Conservation (phyloP, 768 basidiomycete genomes). For the Suillus fuscotomentosus region DNA sequence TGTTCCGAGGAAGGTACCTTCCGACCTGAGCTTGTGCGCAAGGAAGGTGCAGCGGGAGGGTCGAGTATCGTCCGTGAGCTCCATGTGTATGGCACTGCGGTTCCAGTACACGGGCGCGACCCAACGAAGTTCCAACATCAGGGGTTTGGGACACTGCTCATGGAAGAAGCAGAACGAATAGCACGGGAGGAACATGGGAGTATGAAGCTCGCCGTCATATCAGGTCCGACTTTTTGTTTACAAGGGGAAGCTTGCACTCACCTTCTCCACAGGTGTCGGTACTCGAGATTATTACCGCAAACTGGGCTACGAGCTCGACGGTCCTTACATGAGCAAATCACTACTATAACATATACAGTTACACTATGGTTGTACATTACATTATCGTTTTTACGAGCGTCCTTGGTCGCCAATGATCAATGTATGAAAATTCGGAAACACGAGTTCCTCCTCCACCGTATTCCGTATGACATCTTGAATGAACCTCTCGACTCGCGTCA, state of each 20-base stretch:
- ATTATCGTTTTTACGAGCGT: constrained; percentile 4
- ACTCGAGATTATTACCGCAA: constrained; percentile 96
- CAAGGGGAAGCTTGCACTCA: constrained; percentile 2
- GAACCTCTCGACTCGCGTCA: constrained; percentile 91
- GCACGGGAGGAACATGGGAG: constrained; percentile 97
- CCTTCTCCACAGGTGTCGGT: constrained; percentile 69
- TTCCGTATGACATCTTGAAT: constrained; percentile 95
- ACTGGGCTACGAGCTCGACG: constrained; percentile 91
- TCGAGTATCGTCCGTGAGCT: constrained; percentile 93
- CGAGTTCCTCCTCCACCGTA: constrained; percentile 92
- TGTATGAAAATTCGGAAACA: constrained; percentile 96
- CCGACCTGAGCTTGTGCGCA: constrained; percentile 82
- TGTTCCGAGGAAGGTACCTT: constrained; percentile 98
- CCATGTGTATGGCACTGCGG: constrained; percentile 97
- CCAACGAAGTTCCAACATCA: constrained; percentile 98
- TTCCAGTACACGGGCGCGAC: constrained; percentile 95
- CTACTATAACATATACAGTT: constrained; percentile 38
- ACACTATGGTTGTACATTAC: constrained; percentile 6
- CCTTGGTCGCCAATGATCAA: constrained; percentile 48
- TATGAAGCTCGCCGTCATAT: constrained; percentile 95
- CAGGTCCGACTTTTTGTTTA: constrained; percentile 50
- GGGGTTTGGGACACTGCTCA: constrained; percentile 95
- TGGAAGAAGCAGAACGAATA: constrained; percentile 99
- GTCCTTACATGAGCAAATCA: constrained; percentile 96
- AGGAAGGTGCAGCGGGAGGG: constrained; percentile 69